Evolutionary conservation across 768 basidiomycete species (phyloP).

Genomic region (Podaxis mareebaensis): DNA sequence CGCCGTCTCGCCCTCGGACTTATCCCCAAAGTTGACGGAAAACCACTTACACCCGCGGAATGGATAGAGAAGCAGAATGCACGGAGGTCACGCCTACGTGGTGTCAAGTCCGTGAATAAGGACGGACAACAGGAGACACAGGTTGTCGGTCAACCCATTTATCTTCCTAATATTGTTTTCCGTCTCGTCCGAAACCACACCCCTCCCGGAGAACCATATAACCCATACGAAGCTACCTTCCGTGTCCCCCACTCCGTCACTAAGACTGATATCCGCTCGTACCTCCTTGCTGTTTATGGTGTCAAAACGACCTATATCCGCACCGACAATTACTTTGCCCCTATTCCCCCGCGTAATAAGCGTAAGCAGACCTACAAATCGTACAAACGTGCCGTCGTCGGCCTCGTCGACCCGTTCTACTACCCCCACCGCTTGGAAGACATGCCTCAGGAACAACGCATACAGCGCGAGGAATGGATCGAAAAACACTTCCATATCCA

Average conservation of each 20-base stretch:
- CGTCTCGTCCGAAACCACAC: conserved; percentile 84
- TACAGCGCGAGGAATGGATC: conserved; percentile 58
- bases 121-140: conserved; percentile 43
- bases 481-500: conserved; percentile 60
- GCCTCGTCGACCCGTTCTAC: conserved; percentile 91
- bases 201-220: conserved; percentile 75
- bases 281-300: conserved; percentile 83
- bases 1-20: conserved; percentile 57
- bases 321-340: conserved; percentile 85
- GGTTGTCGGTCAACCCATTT: conserved; percentile 80
- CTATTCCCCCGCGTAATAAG: conserved; percentile 36
- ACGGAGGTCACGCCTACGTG: conserved; percentile 67
- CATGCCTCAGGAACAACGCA: conserved; percentile 59
- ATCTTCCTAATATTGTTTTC: conserved; percentile 87
- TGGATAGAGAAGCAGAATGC: conserved; percentile 61
- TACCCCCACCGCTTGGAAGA: conserved; percentile 83
- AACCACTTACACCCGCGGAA: conserved; percentile 48
- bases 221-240: conserved; percentile 94
- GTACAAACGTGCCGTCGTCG: conserved; percentile 92
- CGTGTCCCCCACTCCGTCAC: conserved; percentile 87
- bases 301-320: conserved; percentile 91
- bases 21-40: conserved; percentile 36
- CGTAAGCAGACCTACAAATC: conserved; percentile 46
- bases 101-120: conserved; percentile 46
- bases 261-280: conserved; percentile 89